Base-by-base conservation (phyloP, 163 green algal genomes). In the Scenedesmus sp. region DNA sequence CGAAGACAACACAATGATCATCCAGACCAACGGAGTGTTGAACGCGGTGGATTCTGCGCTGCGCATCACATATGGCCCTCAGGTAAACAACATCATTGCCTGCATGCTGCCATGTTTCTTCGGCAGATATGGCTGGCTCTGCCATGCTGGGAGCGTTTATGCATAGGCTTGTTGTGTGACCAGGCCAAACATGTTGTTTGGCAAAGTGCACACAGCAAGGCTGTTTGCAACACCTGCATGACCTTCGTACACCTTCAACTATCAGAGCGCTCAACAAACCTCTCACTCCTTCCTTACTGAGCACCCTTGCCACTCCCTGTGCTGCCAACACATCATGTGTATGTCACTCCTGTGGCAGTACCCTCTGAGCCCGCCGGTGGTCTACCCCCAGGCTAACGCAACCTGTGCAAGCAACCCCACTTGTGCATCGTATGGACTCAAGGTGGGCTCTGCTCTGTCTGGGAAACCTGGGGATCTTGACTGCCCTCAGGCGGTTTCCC, bases 1-100 rank as follows among this genome's bases (percentile, higher is more conserved):
- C 52, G 56, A 74, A 13, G 82, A 87, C 8, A 87, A 87, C 82
- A 70, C 82, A 54, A 46, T 46, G 15, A 87, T 87, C 55, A 67
- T 87, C 55, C 15, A 70, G 82, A 87, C 55, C 3, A 66, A 52
- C 8, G 82, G 82, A 12, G 82, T 87, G 82, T 5, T 87, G 55
- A 87, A 87, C 52, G 82, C 82, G 6, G 16, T 74, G 1, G 82
- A 87, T 2, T 74, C 55, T 12, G 34, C 46, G 15, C 56, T 87
- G 55, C 55, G 34, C 3, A 74, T 87, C 12, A 70, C 23, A 60
- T 70, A 87, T 62, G 77, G 77, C 2, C 34, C 34, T 62, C 77
- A 84, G 77, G 77, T 84, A 34, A 57, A 52, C 12, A 34, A 15
- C 62, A 16, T 70, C 10, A 66, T 66, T 9, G 59, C 59, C 3